Percentiles rank a stretch among this genome's conserved stretches.
phyloP scores from a whole-genome alignment of 371 early-diverging fungal genomes.

The Phascolomyces articulosus region DNA sequence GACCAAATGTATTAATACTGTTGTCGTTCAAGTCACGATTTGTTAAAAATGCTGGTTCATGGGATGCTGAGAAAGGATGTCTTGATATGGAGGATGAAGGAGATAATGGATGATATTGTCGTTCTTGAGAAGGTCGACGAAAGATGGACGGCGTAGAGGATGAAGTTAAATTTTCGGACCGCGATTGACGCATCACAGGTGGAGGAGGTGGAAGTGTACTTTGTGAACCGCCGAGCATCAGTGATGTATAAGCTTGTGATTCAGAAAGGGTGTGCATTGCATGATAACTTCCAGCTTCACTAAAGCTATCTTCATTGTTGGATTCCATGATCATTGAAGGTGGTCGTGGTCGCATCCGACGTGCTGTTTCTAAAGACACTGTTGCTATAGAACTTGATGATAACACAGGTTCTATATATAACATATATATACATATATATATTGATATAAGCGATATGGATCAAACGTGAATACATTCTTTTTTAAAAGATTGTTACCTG shows the following conservation, averaged over 20 bases:
- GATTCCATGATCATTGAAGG: constrained; percentile 50
- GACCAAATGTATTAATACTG: constrained; percentile 7
- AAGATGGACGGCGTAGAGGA: background rate
- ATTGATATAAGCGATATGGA: no score
- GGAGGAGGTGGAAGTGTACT: background rate
- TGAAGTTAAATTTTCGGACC: constrained; percentile 13
- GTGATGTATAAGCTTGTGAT: background rate
- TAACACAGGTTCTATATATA: constrained; percentile 60
- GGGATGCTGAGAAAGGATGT: background rate
- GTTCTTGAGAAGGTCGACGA: background rate
- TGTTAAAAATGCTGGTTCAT: background rate
- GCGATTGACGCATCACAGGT: constrained; percentile 17
- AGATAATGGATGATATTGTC: background rate
- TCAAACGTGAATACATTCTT: no score
- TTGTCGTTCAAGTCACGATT: no score
- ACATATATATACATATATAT: no score
- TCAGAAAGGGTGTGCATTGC: background rate
- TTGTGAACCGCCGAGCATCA: background rate
- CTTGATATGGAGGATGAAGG: no score
- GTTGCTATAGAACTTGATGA: constrained; percentile 71
- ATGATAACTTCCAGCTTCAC: background rate
- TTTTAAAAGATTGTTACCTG: no score
- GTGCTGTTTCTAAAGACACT: constrained; percentile 62
- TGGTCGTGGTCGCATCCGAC: constrained; percentile 65
- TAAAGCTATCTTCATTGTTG: constrained; percentile 9